Conservation (phyloP, 768 basidiomycete species). For the Boletus sp. region DNA sequence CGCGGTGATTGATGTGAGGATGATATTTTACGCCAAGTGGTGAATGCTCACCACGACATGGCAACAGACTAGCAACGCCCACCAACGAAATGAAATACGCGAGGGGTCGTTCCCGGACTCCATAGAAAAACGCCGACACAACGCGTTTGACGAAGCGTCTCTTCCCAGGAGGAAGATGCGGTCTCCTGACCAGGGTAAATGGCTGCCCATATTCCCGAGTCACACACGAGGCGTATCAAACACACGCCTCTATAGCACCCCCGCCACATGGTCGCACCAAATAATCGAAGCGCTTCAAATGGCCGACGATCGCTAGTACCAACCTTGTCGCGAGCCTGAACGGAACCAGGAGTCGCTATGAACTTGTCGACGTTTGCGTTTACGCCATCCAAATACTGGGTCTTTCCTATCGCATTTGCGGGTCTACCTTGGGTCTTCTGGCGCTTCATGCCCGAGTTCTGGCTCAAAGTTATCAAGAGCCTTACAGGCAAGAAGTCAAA, state of each 20-base stretch:
- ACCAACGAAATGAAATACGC: conserved; percentile 22
- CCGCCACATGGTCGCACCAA: conserved; percentile 30
- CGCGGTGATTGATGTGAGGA: not conserved
- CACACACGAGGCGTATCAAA: conserved; percentile 20
- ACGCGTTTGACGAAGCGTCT: conserved; percentile 17
- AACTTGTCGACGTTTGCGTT: conserved; percentile 29
- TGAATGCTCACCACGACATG: conserved; percentile 2
- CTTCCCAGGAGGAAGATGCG: conserved; percentile 18
- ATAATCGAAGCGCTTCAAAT: conserved; percentile 26
- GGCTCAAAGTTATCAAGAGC: not conserved
- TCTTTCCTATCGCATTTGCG: conserved; percentile 29
- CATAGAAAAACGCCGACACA: conserved; percentile 14
- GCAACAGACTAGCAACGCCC: conserved; percentile 2
- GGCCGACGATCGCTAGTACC: conserved; percentile 14
- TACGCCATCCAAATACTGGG: conserved; percentile 28
- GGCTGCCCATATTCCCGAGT: not conserved
- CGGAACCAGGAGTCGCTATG: conserved; percentile 23
- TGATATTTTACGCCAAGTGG: conserved; percentile 1
- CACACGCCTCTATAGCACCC: conserved; percentile 24
- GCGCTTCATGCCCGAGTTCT: conserved; percentile 11
- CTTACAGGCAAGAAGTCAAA: conserved; percentile 7
- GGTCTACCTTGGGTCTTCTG: conserved; percentile 25
- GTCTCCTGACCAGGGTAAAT: not conserved
- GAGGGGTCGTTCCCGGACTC: conserved; percentile 5
- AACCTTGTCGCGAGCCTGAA: conserved; percentile 20